These are phyloP conservation scores for Talaromyces verruculosus DNA, from an alignment of 2,329 filamentous ascomycete genomes.

Conservation along the genomic window DNA sequence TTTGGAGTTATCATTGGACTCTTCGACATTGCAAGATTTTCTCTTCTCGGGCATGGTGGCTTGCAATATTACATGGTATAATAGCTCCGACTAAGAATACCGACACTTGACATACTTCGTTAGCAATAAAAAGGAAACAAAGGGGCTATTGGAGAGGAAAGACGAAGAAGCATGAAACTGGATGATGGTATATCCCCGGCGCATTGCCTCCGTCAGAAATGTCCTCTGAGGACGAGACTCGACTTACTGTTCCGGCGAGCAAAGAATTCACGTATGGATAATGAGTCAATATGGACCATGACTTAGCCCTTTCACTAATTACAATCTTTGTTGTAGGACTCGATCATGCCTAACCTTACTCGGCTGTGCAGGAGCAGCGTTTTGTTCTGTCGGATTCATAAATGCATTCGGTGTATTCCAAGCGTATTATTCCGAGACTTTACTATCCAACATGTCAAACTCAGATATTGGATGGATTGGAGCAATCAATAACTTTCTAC, in stretches of 20 bases:
- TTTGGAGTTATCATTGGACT: not conserved
- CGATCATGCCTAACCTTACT: slow-evolving; percentile 31
- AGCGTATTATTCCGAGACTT: slow-evolving; percentile 32
- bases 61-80: not conserved
- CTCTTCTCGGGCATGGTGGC: slow-evolving; percentile 28
- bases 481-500: slow-evolving; percentile 33
- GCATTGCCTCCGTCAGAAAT: not conserved
- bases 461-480: slow-evolving; percentile 40
- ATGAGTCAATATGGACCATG: not conserved
- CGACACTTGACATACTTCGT: not conserved
- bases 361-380: slow-evolving; percentile 33
- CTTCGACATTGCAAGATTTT: slow-evolving; percentile 6
- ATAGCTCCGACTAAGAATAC: not conserved
- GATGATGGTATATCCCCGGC: not conserved
- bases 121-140: not conserved
- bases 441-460: slow-evolving; percentile 29
- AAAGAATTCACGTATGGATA: slow-evolving; percentile 31
- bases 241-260: not conserved
- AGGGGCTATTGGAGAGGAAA: too few relatives aligned
- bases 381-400: slow-evolving; percentile 42
- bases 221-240: not conserved
- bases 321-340: slow-evolving; percentile 22
- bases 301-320: not conserved
- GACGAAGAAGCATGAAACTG: not conserved
- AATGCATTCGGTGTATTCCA: slow-evolving; percentile 42